These are phyloP conservation scores for Candida chauliodis DNA, from an alignment of 805 yeast genomes.

Conservation along the genomic window DNA sequence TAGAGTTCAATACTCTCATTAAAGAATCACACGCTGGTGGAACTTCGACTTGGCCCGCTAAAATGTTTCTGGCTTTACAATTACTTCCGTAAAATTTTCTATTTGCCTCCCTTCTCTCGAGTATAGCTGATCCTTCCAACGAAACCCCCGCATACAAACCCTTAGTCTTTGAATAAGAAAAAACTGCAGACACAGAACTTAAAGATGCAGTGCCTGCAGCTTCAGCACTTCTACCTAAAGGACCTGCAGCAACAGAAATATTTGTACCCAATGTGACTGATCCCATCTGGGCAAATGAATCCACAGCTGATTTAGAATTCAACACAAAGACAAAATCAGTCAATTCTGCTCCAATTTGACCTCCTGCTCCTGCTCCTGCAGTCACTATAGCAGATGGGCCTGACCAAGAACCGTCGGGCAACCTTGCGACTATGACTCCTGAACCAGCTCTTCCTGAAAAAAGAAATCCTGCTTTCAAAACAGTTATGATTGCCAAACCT, in stretches of 20 bases:
- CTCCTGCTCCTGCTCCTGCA: constrained; percentile 99
- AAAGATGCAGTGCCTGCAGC: constrained; percentile 94
- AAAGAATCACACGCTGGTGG: constrained; percentile 89
- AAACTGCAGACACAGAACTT: constrained; percentile 83
- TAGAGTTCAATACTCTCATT: constrained; percentile 78
- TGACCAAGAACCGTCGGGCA: constrained; percentile 96
- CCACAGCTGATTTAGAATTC: constrained; percentile 84
- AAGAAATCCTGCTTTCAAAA: constrained; percentile 93
- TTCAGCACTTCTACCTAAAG: constrained; percentile 95
- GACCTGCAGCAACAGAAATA: constrained; percentile 94
- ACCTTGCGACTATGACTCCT: constrained; percentile 88
- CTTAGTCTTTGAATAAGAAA: constrained; percentile 91
- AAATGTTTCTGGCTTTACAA: constrained; percentile 83
- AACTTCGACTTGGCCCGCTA: constrained; percentile 84
- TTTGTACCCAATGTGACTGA: constrained; percentile 94
- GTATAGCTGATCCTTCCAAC: constrained; percentile 89
- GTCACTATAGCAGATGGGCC: constrained; percentile 95
- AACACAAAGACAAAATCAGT: constrained; percentile 94
- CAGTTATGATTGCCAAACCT: constrained; percentile 89
- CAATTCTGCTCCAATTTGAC: constrained; percentile 93
- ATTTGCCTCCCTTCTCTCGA: constrained; percentile 97
- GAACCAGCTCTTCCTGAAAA: constrained; percentile 98
- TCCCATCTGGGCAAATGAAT: constrained; percentile 90
- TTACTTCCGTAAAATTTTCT: constrained; percentile 87
- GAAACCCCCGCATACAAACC: constrained; percentile 98